phyloP scores from a whole-genome alignment of 2,329 filamentous ascomycete genomes.

The Fusarium humuli region DNA sequence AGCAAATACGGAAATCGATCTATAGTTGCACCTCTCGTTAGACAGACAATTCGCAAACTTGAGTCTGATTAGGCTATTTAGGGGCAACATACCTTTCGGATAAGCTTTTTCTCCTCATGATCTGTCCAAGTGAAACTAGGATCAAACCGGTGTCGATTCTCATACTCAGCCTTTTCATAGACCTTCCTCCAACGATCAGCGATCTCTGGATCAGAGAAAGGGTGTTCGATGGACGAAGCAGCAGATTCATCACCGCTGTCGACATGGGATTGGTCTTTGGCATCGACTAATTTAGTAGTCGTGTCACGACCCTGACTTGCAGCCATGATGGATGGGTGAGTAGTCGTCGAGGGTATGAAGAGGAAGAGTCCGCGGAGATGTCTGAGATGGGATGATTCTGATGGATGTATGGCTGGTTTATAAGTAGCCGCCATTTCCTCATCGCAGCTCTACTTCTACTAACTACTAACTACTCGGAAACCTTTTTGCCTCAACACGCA shows the following conservation, averaged over 20 bases:
- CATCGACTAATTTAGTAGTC: slow-evolving; percentile 29
- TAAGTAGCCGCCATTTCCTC: slow-evolving; percentile 25
- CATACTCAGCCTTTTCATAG: slow-evolving; percentile 68
- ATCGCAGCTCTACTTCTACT: not conserved
- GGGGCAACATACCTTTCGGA: slow-evolving; percentile 54
- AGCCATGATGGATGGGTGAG: slow-evolving; percentile 26
- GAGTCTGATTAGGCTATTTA: no score
- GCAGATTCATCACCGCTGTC: slow-evolving; percentile 43
- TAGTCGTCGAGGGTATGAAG: not conserved
- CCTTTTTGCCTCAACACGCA: not conserved
- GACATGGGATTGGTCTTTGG: slow-evolving; percentile 18
- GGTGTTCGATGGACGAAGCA: slow-evolving; percentile 49
- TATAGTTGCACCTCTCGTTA: slow-evolving; percentile 35
- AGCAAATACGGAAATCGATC: slow-evolving; percentile 60
- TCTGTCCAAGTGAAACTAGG: slow-evolving; percentile 56
- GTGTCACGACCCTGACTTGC: slow-evolving; percentile 8
- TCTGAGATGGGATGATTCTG: not conserved
- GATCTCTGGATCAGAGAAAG: slow-evolving; percentile 63
- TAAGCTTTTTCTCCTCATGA: slow-evolving; percentile 60
- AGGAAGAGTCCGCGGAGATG: slow-evolving; percentile 35
- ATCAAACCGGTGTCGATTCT: slow-evolving; percentile 72
- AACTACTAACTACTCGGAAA: not conserved
- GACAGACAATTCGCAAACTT: not conserved
- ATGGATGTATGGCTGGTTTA: slow-evolving; percentile 39
- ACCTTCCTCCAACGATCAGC: slow-evolving; percentile 65